Percentiles rank a stretch among this genome's conserved stretches.
These are phyloP conservation scores for Leccinum ochraceum DNA, from an alignment of 768 basidiomycete genomes.

Conservation along the genomic window DNA sequence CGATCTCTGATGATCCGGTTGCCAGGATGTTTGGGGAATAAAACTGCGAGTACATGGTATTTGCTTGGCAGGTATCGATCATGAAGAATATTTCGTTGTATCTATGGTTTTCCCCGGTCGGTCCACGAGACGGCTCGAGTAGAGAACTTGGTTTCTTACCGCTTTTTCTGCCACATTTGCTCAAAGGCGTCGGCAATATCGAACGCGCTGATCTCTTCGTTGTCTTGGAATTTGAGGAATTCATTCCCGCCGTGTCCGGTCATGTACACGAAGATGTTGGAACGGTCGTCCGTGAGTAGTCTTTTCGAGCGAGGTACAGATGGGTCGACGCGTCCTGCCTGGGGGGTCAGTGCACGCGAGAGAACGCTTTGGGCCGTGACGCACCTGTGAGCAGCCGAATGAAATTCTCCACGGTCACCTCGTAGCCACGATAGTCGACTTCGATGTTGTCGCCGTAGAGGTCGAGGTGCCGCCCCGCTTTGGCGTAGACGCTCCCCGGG, in stretches of 20 bases:
- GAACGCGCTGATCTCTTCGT: slow-evolving; percentile 95
- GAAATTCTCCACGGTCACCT: slow-evolving; percentile 97
- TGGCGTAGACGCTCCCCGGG: slow-evolving; percentile 91
- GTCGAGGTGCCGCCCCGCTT: slow-evolving; percentile 77
- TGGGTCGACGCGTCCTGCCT: slow-evolving; percentile 75
- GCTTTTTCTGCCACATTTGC: slow-evolving; percentile 97
- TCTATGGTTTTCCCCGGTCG: slow-evolving; percentile 36
- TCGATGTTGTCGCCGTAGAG: slow-evolving; percentile 97
- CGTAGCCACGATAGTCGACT: slow-evolving; percentile 97
- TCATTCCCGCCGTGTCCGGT: slow-evolving; percentile 98
- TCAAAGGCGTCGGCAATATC: slow-evolving; percentile 98
- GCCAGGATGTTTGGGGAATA: slow-evolving; percentile 94
- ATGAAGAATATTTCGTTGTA: slow-evolving; percentile 98
- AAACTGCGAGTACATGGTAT: slow-evolving; percentile 90
- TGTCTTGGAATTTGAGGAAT: slow-evolving; percentile 99
- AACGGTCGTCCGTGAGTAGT: slow-evolving; percentile 83
- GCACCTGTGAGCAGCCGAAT: slow-evolving; percentile 88
- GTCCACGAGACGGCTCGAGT: neutral
- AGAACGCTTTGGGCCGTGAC: slow-evolving; percentile 19
- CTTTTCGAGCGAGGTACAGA: slow-evolving; percentile 92
- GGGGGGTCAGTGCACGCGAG: neutral
- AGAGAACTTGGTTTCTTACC: slow-evolving; percentile 45
- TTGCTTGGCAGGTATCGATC: slow-evolving; percentile 98
- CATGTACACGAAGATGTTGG: slow-evolving; percentile 97
- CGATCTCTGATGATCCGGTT: slow-evolving; percentile 81